These are phyloP conservation scores for Ceratobasidium sp. DNA, from an alignment of 1,284 basidiomycete species.

Conservation along the genomic window DNA sequence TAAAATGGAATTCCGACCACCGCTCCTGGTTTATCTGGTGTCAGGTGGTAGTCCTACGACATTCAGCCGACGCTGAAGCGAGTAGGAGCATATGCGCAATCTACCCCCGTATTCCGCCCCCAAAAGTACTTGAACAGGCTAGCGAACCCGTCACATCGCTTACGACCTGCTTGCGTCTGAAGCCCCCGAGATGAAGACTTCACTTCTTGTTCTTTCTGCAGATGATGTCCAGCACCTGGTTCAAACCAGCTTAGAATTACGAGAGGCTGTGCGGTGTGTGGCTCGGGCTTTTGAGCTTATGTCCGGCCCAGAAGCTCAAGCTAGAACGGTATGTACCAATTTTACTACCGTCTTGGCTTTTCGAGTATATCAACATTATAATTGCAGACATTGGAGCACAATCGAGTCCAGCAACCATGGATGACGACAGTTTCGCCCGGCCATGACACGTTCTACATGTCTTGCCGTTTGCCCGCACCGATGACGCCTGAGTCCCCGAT, in stretches of 20 bases:
- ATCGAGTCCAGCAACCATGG: slow-evolving; percentile 29
- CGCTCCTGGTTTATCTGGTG: too few species aligned
- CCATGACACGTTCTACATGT: slow-evolving; percentile 74
- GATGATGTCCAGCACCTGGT: slow-evolving; percentile 25
- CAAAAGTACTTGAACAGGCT: too few species aligned
- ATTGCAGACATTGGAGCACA: slow-evolving; percentile 10
- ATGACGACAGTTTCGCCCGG: slow-evolving; percentile 47
- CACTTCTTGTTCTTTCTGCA: slow-evolving; percentile 13
- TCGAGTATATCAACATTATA: too few species aligned
- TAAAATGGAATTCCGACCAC: too few species aligned
- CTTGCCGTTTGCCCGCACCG: slow-evolving; percentile 58
- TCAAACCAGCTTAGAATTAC: slow-evolving; percentile 6
- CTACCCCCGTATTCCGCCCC: too few species aligned
- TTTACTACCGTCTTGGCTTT: not conserved
- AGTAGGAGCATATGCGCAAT: too few species aligned
- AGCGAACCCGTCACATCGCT: too few species aligned
- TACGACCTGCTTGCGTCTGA: too few species aligned
- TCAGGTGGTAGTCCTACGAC: too few species aligned
- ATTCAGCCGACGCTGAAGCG: too few species aligned
- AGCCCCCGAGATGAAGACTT: not conserved
- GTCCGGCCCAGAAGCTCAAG: slow-evolving; percentile 15
- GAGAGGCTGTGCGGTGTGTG: slow-evolving; percentile 19
- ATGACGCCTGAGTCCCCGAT: slow-evolving; percentile 38
- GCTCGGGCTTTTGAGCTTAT: slow-evolving; percentile 21
- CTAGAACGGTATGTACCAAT: slow-evolving; percentile 4